These are phyloP conservation scores for Sechiopsis laciniata DNA, from an alignment of 306 rosid genomes.

Conservation along the genomic window DNA sequence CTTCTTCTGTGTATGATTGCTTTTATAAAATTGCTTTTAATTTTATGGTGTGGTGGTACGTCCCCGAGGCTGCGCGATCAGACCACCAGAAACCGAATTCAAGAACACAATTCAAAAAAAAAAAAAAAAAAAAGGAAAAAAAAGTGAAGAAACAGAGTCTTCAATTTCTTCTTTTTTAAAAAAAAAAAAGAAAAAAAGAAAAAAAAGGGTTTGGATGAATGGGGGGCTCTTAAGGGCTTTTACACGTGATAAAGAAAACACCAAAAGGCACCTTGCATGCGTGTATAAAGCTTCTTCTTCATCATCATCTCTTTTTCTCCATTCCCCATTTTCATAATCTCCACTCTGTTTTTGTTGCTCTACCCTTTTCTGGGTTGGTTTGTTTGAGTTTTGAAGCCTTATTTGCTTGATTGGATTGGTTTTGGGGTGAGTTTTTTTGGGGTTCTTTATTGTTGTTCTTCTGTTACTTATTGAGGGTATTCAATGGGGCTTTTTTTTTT, in stretches of 20 bases:
- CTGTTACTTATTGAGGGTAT: too few relatives aligned
- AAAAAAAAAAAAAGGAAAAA: slow-evolving; percentile 23
- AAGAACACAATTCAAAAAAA: slow-evolving; percentile 26
- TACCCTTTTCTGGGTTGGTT: not conserved
- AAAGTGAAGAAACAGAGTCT: slow-evolving; percentile 20
- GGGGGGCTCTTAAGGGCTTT: too few relatives aligned
- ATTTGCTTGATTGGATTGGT: slow-evolving; percentile 15
- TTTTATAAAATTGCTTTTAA: slow-evolving; percentile 40
- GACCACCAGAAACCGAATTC: slow-evolving; percentile 32
- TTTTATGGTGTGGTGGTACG: slow-evolving; percentile 39
- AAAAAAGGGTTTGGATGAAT: too few relatives aligned
- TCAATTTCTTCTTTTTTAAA: not conserved
- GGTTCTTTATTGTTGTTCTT: slow-evolving; percentile 15
- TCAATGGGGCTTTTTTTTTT: slow-evolving; percentile 30
- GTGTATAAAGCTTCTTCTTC: slow-evolving; percentile 72
- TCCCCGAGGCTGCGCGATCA: slow-evolving; percentile 67
- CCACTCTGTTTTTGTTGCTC: not conserved
- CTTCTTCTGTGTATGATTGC: slow-evolving; percentile 79
- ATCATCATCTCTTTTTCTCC: slow-evolving; percentile 34
- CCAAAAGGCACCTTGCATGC: slow-evolving; percentile 78
- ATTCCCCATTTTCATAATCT: not conserved
- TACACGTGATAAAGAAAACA: slow-evolving; percentile 53
- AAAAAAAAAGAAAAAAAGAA: too few relatives aligned
- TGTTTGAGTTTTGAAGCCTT: not conserved
- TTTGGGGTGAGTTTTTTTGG: slow-evolving; percentile 29